Evolutionary conservation across 2,329 filamentous ascomycete species (phyloP), one percentile per base, ranked within the genome.

Genomic region (Aspergillus piperis): DNA sequence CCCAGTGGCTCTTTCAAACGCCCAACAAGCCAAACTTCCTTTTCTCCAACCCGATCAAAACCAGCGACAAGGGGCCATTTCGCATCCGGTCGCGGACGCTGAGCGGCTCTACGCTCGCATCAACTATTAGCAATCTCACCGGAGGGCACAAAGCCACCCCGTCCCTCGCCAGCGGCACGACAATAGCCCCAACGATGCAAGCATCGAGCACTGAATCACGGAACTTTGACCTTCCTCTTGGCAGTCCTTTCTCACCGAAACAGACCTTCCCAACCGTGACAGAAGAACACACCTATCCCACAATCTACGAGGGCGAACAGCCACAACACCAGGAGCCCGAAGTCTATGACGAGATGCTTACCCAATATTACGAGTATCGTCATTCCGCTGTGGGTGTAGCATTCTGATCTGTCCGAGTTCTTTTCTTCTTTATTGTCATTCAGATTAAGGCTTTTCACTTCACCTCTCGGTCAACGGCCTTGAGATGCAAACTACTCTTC

Each of bases 41-140:
- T 11, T 17, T 56, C 4, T 54, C 61, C 8, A 59, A 58, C 8
- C 60, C 62, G 21, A 66, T 25, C 54, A 62, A 57, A 15, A 58
- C 64, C n/a, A 64, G 64, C 23, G 64, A 59, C 11, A 69, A 67
- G 17, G 56, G 54, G n/a, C 65, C 69, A 64, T 68, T 71, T 36
- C 68, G 67, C 50, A 66, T 68, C 53, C 69, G 67, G 54, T 61
- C 66, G 21, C 75, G 73, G 25, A 76, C 72, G 1, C 51, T 76
- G 15, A 78, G 75, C 56, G 73, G 71, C 15, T 75, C 74, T 6
- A 77, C 75, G 2, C 47, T 74, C 42, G 66, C 66, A 21, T 75
- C 73, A 1, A 67, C 67, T 15, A 65, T 67, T n/a, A 69, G 64
- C 13, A 70, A 67, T 51, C 64, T 67, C 27, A 69, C 64, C 2